Evolutionary conservation across 257 asterid genomes (phyloP).

Genomic region (Coffea eugenioides): DNA sequence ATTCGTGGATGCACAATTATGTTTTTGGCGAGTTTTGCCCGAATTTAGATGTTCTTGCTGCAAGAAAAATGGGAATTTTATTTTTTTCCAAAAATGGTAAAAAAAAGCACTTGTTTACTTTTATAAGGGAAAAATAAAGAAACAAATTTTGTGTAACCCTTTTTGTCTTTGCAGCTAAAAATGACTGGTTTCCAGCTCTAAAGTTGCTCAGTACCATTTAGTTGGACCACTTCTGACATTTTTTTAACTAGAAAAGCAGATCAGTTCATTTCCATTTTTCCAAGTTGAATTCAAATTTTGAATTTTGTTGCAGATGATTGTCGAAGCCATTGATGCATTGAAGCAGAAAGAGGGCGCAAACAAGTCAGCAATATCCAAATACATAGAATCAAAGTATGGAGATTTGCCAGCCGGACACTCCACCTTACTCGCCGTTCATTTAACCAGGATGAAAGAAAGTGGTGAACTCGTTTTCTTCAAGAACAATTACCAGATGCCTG

Average conservation of each 20-base stretch:
- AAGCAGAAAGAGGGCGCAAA: slow-evolving; percentile 62
- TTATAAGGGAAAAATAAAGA: neutral
- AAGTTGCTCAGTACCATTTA: neutral
- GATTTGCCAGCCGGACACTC: slow-evolving; percentile 63
- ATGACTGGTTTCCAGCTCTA: slow-evolving; percentile 10
- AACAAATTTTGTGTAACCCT: slow-evolving; percentile 2
- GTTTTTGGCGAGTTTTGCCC: neutral
- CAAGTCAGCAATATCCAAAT: slow-evolving; percentile 67
- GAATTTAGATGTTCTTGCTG: neutral
- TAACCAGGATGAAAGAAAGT: slow-evolving; percentile 53
- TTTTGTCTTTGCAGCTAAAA: slow-evolving; percentile 1
- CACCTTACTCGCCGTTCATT: slow-evolving; percentile 51
- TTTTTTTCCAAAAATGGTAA: neutral
- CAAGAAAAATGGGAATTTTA: neutral
- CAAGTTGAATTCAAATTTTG: neutral
- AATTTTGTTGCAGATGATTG: slow-evolving; percentile 54
- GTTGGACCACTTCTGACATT: slow-evolving; percentile 5
- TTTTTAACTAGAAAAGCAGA: too few species aligned
- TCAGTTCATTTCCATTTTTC: neutral
- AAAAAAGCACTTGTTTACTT: neutral
- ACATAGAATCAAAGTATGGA: slow-evolving; percentile 68
- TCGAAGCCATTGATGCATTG: slow-evolving; percentile 69
- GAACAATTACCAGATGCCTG: slow-evolving; percentile 69
- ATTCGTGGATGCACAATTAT: neutral
- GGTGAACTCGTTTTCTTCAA: slow-evolving; percentile 66